phyloP scores from a whole-genome alignment of 345 rosid species.

The Hypericum androsaemum region DNA sequence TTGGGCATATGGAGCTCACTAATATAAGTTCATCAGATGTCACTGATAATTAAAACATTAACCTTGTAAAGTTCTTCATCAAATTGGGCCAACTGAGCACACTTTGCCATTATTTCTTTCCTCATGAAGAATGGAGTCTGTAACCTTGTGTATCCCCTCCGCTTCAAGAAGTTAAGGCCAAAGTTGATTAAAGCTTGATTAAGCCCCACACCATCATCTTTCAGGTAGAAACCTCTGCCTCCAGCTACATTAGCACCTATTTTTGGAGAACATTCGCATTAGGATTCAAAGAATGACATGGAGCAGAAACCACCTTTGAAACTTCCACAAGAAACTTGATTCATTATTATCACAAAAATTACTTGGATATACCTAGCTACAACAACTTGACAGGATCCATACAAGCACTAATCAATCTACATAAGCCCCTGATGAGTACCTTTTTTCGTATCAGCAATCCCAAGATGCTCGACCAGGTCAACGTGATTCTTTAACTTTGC shows the following conservation, averaged over 20 bases:
- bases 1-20: too few relatives aligned
- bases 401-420: background rate
- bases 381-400: background rate
- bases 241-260: slow-evolving; percentile 87
- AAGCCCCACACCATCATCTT: slow-evolving; percentile 77
- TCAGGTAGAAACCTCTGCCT: slow-evolving; percentile 76
- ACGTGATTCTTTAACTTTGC: slow-evolving; percentile 71
- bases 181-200: slow-evolving; percentile 87
- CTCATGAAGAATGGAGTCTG: slow-evolving; percentile 93
- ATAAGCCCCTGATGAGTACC: slow-evolving; percentile 27
- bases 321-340: background rate
- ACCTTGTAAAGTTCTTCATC: slow-evolving; percentile 98
- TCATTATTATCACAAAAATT: background rate
- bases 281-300: background rate
- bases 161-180: slow-evolving; percentile 63
- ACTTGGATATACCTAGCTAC: background rate
- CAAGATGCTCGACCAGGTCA: slow-evolving; percentile 84
- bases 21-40: background rate
- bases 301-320: background rate
- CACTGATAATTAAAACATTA: background rate
- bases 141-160: slow-evolving; percentile 53
- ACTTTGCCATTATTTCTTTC: slow-evolving; percentile 86
- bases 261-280: slow-evolving; percentile 4
- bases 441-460: slow-evolving; percentile 64
- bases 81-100: slow-evolving; percentile 85